Evolutionary conservation across 2,329 filamentous ascomycete species (phyloP).

Genomic region (Cladophialophora immunda): DNA sequence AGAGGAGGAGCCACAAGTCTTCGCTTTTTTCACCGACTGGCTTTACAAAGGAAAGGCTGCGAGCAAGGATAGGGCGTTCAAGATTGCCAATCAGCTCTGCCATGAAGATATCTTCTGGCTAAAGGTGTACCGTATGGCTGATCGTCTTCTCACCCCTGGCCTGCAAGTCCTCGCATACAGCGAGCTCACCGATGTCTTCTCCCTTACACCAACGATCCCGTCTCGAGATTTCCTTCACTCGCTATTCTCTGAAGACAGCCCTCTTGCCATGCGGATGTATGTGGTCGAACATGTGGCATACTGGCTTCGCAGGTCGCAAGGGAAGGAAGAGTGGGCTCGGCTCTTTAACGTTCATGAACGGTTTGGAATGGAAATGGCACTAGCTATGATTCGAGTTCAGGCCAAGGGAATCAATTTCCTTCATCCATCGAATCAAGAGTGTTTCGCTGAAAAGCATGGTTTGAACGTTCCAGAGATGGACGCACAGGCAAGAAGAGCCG

Average conservation of each 20-base stretch:
- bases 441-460: not conserved
- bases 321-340: constrained; percentile 14
- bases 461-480: not conserved
- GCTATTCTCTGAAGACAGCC: constrained; percentile 5
- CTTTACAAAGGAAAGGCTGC: constrained; percentile 49
- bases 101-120: constrained; percentile 21
- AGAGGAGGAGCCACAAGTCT: constrained; percentile 61
- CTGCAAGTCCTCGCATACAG: constrained; percentile 12
- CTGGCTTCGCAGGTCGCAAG: constrained; percentile 11
- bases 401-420: not conserved
- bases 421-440: not conserved
- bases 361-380: constrained; percentile 15
- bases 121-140: constrained; percentile 20
- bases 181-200: constrained; percentile 11
- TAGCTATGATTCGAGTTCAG: constrained; percentile 1
- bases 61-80: not conserved
- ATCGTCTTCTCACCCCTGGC: constrained; percentile 12
- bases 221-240: constrained; percentile 9
- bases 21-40: constrained; percentile 64
- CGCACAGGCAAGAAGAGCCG: constrained; percentile 6
- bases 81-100: not conserved
- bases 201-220: not conserved
- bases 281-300: constrained; percentile 21
- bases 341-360: constrained; percentile 9
- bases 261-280: constrained; percentile 10